Base-by-base conservation (phyloP, 179 eudicot species). In the Camellia oleifera region DNA sequence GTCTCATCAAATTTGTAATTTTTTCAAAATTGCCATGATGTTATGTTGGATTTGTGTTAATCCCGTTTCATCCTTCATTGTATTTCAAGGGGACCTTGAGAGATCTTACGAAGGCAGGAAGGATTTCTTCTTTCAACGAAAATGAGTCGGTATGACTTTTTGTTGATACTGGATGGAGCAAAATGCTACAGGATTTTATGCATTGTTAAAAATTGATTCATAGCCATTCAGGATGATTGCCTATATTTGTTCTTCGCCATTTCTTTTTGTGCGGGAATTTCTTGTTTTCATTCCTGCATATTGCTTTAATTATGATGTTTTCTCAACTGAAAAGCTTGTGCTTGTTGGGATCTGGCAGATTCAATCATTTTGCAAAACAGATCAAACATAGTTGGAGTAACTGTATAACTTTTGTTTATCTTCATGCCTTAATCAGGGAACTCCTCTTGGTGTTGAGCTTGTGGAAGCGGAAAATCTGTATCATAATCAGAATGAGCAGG, bases 71-170 rank as follows among this genome's bases (percentile, higher is more conserved):
- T 64, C 50, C 26, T 50, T 46, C 66, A 46, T 65, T 54, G 61
- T 70, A 4, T 77, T 60, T 11, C 75, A 14, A 88, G 90, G 90
- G 90, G 68, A 88, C 87, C 42, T 75, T 88, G 42, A 84, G 90
- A 80, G 87, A 88, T 82, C 90, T 88, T 74, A 79, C 84, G 23
- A 88, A 84, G 76, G 83, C 84, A 15, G 81, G 84, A 72, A 84
- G 87, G 80, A 62, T 69, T 52, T 8, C 81, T 53, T 81, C 88
- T 61, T 81, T 78, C 72, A 42, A 72, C 14, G 88, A 81, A 44
- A 72, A 69, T 77, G 83, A 77, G 26, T 81, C 61, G 79, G 90
- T 86, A 88, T 70, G 88, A 74, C 52, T 77, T 76, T 66, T 76
- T 15, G 23, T 15, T 15, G 66, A 62, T 62, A 15, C 6, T 62